Conservation (phyloP, 345 rosid species). For the Eucalyptus sp. region DNA sequence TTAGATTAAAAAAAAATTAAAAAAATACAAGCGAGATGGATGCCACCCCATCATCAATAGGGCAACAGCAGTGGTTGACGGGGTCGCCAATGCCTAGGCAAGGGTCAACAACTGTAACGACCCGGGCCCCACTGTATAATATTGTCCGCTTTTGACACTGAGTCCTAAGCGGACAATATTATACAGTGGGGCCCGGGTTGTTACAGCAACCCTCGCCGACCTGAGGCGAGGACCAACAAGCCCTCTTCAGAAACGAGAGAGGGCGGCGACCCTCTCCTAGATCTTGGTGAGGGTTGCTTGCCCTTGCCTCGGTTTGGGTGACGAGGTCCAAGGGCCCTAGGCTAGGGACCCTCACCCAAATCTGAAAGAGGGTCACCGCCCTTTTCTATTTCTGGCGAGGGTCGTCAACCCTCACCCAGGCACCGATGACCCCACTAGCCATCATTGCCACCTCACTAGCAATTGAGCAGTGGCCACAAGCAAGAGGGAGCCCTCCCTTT, state of each 20-base stretch:
- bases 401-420: rapidly evolving
- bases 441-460: rapidly evolving
- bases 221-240: rapidly evolving
- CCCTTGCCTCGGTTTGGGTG: rapidly evolving
- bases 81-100: no score
- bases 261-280: rapidly evolving
- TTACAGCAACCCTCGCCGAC: rapidly evolving
- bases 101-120: rapidly evolving
- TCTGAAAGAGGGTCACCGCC: no score
- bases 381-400: rapidly evolving
- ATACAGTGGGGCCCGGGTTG: no score
- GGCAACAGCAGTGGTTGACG: rapidly evolving
- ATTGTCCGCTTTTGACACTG: no score
- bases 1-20: no score
- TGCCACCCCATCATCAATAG: rapidly evolving
- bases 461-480: no score
- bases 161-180: no score
- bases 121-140: no score
- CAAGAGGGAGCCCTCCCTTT: no score
- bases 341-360: rapidly evolving
- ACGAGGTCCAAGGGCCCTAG: rapidly evolving
- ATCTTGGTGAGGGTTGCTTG: rapidly evolving
- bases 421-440: rapidly evolving
- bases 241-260: rapidly evolving
- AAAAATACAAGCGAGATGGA: no score